Evolutionary conservation across 768 basidiomycete genomes (phyloP), one percentile per base, ranked within the genome.

Genomic region (Astraeus odoratus): DNA sequence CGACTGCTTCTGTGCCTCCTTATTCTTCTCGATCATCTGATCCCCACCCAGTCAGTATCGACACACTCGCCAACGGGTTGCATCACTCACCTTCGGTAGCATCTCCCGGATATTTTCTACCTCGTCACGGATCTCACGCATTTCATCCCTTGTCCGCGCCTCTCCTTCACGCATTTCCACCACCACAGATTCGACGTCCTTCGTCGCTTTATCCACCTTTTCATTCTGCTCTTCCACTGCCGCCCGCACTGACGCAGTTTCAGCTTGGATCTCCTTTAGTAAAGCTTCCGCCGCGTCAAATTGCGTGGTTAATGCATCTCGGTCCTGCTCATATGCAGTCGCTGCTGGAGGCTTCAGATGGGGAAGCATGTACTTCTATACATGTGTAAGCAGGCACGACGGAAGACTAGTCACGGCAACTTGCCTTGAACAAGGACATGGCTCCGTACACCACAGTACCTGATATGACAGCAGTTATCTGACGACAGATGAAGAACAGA

Each of bases 1-100:
- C 1, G 91, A 88, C 48, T 85, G 80, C 18, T 79, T 76, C 64
- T 96, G 92, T 12, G 78, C 75, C 44, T 90, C 84, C 60, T 91
- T 88, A 60, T 85, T 89, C 68, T 89, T 93, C 45, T 96, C 90
- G 43, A 96, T 84, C 87, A 97, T 89, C 94, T 98, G 51, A 43
- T 30, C 13, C 10, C 13, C 1, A 10, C 5, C 10, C 4, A 22
- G 29, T 60, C 4, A 44, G 42, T 15, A 39, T 18, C 39, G 13
- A 50, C n/a, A 22, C 3, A 34, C 27, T 25, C 24, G n/a, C 23
- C 8, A 13, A 5, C 22, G 5, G 9, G 39, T 19, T 18, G 42
- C 8, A 18, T 38, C 10, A 57, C 68, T 22, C 50, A 94, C 96
- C 78, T 88, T 92, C 5, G 96, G 96, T 15, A 99, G 65, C 81